A percentile compares a stretch with the other conserved stretches of the same genome.
Evolutionary conservation across 2,329 filamentous ascomycete genomes (phyloP).

Genomic region (Bretziella fagacearum): DNA sequence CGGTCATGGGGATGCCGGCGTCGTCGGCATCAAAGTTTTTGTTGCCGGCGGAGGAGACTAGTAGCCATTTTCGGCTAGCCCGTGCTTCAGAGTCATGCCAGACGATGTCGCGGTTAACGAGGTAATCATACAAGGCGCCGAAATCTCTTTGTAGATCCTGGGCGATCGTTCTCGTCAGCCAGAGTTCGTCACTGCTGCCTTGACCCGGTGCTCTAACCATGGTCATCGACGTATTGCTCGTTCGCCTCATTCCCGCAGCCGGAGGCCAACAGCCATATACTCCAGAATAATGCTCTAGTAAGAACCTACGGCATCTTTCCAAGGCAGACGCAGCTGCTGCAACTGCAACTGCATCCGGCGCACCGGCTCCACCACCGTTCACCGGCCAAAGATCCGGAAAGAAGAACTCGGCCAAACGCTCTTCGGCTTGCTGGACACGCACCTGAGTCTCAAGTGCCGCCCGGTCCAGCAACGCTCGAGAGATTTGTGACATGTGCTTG

Average conservation of each 20-base stretch:
- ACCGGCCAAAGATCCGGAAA: constrained; percentile 44
- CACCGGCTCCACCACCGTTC: constrained; percentile 19
- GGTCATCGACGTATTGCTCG: constrained; percentile 6
- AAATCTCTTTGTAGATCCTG: constrained; percentile 47
- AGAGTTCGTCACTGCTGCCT: constrained; percentile 37
- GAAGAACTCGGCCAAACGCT: constrained; percentile 41
- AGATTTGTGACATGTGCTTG: constrained; percentile 40
- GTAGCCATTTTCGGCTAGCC: constrained; percentile 47
- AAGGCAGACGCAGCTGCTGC: constrained; percentile 35
- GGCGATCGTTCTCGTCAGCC: constrained; percentile 43
- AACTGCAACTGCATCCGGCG: constrained; percentile 11
- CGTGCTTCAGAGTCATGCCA: constrained; percentile 49
- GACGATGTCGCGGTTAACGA: constrained; percentile 48
- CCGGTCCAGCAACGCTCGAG: constrained; percentile 43
- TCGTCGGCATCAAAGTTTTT: constrained; percentile 32
- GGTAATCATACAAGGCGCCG: constrained; percentile 50
- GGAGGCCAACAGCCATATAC: constrained; percentile 48
- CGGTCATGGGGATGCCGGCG: constrained; percentile 43
- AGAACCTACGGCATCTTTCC: constrained; percentile 42
- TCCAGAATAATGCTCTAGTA: constrained; percentile 38
- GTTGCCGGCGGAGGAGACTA: constrained; percentile 33
- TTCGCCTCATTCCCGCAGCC: constrained; percentile 15
- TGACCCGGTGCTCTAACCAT: constrained; percentile 20
- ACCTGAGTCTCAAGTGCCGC: constrained; percentile 45
- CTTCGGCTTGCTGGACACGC: constrained; percentile 44